phyloP scores from a whole-genome alignment of 2,329 filamentous ascomycete genomes.

The Rhynchosporium secalis region DNA sequence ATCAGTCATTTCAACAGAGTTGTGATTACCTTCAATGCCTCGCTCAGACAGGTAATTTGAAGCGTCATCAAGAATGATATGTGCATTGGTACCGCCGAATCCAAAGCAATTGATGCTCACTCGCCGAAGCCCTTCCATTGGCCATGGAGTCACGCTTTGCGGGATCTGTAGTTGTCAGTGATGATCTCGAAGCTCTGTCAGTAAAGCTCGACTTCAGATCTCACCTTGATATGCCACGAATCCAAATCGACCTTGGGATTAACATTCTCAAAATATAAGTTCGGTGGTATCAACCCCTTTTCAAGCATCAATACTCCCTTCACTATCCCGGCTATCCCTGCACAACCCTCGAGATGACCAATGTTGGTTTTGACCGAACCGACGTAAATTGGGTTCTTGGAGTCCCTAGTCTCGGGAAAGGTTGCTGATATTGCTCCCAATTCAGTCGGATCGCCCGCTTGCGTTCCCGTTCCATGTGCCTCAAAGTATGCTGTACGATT shows the following conservation, averaged over 20 bases:
- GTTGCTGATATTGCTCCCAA: constrained; percentile 25
- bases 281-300: constrained; percentile 45
- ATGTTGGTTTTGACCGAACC: constrained; percentile 39
- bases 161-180: neutral
- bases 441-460: constrained; percentile 35
- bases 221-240: constrained; percentile 41
- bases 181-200: neutral
- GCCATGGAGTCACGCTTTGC: constrained; percentile 27
- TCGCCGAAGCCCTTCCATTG: constrained; percentile 44
- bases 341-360: constrained; percentile 42
- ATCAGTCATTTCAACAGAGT: constrained; percentile 2
- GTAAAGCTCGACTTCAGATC: neutral
- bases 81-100: constrained; percentile 38
- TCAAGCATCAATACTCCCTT: constrained; percentile 47
- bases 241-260: constrained; percentile 42
- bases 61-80: constrained; percentile 17
- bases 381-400: constrained; percentile 27
- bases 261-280: constrained; percentile 43
- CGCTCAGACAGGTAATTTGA: constrained; percentile 10
- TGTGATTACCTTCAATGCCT: constrained; percentile 15
- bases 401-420: constrained; percentile 22
- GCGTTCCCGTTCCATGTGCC: constrained; percentile 36
- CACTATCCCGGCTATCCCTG: constrained; percentile 44
- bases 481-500: constrained; percentile 28
- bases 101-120: constrained; percentile 44